These are phyloP conservation scores for Ilex paraguariensis DNA, from an alignment of 305 asterid genomes.

Conservation along the genomic window DNA sequence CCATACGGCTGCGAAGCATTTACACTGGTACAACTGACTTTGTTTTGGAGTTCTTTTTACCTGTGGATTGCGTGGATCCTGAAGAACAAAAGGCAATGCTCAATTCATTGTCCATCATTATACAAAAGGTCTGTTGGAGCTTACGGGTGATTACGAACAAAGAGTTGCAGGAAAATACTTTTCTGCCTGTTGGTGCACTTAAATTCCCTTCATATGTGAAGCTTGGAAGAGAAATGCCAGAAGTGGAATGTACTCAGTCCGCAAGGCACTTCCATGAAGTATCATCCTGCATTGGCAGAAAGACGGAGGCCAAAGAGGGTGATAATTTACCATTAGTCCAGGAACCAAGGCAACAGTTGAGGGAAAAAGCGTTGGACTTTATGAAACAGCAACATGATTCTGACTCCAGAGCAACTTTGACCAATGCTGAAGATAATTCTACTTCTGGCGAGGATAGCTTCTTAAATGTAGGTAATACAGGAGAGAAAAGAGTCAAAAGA, in stretches of 20 bases:
- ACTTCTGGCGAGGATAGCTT: conserved; percentile 42
- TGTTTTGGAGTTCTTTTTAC: conserved; percentile 86
- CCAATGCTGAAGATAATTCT: conserved; percentile 27
- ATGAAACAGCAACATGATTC: conserved; percentile 25
- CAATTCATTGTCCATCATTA: conserved; percentile 50
- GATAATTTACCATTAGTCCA: conserved; percentile 22
- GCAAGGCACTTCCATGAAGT: conserved; percentile 14
- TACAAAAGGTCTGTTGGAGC: conserved; percentile 56
- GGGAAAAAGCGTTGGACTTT: conserved; percentile 19
- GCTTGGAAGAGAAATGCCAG: conserved; percentile 19
- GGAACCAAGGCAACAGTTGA: conserved; percentile 18
- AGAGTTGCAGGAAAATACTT: conserved; percentile 65
- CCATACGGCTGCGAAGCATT: conserved; percentile 71
- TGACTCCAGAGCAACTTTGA: conserved; percentile 26
- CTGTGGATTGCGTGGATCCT: conserved; percentile 46
- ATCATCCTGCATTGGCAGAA: conserved; percentile 16
- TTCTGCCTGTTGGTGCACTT: conserved; percentile 12
- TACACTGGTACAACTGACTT: conserved; percentile 62
- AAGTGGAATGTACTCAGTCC: conserved; percentile 17
- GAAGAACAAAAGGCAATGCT: conserved; percentile 66
- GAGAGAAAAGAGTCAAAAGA: conserved; percentile 67
- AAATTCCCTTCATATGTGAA: conserved; percentile 15
- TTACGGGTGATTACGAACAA: conserved; percentile 62
- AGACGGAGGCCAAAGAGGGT: conserved; percentile 21
- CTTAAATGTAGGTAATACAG: conserved; percentile 23